Conservation (phyloP, 768 basidiomycete species). For the Tubosaeta brunneosetosa region DNA sequence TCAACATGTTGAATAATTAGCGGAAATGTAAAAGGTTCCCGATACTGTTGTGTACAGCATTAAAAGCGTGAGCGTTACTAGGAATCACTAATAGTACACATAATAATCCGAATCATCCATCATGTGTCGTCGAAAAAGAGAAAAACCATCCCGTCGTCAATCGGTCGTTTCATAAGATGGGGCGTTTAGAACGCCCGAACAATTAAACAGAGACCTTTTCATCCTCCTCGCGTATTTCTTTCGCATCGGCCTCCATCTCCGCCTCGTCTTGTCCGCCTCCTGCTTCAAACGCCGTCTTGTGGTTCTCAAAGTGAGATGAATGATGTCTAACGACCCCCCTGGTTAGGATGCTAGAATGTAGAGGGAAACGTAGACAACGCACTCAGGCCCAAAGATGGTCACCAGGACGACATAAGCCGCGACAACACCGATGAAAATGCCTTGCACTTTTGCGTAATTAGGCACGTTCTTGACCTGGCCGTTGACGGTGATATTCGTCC, state of each 20-base stretch:
- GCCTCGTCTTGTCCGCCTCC: conserved; percentile 59
- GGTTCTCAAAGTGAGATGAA: conserved; percentile 78
- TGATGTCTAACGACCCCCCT: conserved; percentile 45
- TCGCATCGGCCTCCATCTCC: conserved; percentile 19
- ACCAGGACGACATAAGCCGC: conserved; percentile 72
- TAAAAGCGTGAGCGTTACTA: not conserved
- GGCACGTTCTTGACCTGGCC: conserved; percentile 42
- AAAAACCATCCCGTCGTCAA: not conserved
- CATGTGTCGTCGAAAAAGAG: not conserved
- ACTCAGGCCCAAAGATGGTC: conserved; percentile 77
- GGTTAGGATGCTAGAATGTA: not conserved
- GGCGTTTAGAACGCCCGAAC: not conserved
- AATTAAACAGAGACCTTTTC: conserved; percentile 10
- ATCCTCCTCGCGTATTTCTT: conserved; percentile 15
- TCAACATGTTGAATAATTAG: not conserved
- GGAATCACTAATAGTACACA: not conserved
- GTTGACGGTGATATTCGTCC: conserved; percentile 42
- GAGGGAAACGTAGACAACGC: conserved; percentile 24
- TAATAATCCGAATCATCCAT: not conserved
- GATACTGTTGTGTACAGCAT: not conserved
- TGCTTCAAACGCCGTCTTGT: conserved; percentile 73
- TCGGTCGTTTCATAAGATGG: not conserved
- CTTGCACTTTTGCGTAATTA: conserved; percentile 76
- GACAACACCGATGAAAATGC: conserved; percentile 84
- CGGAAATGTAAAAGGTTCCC: not conserved